Percentiles rank a stretch among this genome's conserved stretches.
phyloP scores from a whole-genome alignment of 2,329 filamentous ascomycete species.

The Paracoccidioides brasiliensis region DNA sequence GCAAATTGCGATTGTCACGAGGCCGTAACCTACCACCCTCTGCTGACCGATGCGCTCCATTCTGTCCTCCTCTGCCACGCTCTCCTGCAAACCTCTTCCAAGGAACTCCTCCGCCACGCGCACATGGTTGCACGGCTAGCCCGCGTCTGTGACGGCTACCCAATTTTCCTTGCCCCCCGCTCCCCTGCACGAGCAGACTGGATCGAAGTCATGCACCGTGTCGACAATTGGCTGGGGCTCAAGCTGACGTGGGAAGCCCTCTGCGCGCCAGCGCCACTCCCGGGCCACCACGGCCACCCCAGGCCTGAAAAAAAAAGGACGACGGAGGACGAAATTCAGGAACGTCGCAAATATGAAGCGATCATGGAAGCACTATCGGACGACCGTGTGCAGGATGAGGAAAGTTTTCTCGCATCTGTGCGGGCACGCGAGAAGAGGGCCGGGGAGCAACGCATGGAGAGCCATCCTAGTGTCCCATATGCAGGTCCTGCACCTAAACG shows the following conservation, averaged over 20 bases:
- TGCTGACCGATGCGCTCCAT: constrained; percentile 66
- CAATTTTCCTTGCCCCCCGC: constrained; percentile 61
- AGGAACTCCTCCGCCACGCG: constrained; percentile 65
- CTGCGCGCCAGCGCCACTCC: constrained; percentile 48
- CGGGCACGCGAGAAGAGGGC: constrained; percentile 45
- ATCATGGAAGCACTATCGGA: constrained; percentile 56
- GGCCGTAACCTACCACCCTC: constrained; percentile 65
- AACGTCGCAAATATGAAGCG: constrained; percentile 50
- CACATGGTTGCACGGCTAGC: constrained; percentile 67
- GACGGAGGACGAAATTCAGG: constrained; percentile 43
- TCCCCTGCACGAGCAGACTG: constrained; percentile 65
- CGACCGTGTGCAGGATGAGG: constrained; percentile 54
- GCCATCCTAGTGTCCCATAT: constrained; percentile 13
- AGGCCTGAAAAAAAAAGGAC: constrained; percentile 25
- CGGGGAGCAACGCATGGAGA: constrained; percentile 16
- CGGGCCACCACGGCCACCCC: constrained; percentile 25
- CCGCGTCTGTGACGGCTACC: constrained; percentile 64
- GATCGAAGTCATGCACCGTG: constrained; percentile 58
- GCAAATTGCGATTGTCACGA: constrained; percentile 41
- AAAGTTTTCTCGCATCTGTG: constrained; percentile 51
- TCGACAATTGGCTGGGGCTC: constrained; percentile 58
- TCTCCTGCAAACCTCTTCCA: constrained; percentile 64
- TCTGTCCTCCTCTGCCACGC: constrained; percentile 64
- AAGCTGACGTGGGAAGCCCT: constrained; percentile 55
- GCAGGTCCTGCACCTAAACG: constrained; percentile 30